These are phyloP conservation scores for Pisolithus microcarpus DNA, from an alignment of 768 basidiomycete genomes.

Conservation along the genomic window DNA sequence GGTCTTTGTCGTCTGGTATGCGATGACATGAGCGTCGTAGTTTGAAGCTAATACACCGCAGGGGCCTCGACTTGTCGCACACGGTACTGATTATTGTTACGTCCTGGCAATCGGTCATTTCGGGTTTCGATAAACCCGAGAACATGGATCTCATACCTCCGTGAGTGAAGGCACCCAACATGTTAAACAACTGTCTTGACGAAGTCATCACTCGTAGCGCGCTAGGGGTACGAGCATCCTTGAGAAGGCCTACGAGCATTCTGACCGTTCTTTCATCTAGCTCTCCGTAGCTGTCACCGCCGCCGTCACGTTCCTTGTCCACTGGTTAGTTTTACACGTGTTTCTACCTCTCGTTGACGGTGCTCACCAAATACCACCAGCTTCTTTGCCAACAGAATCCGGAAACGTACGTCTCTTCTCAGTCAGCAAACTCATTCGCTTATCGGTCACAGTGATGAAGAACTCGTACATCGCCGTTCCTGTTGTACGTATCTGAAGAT, in stretches of 20 bases:
- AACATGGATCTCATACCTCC: conserved; percentile 23
- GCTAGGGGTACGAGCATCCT: conserved; percentile 18
- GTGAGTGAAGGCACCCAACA: conserved; percentile 10
- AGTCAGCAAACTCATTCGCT: background rate
- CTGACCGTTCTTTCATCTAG: conserved; percentile 4
- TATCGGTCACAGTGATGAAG: conserved; percentile 21
- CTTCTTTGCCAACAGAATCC: conserved; percentile 29
- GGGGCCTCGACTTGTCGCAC: conserved; percentile 23
- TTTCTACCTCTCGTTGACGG: background rate
- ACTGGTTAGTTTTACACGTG: conserved; percentile 16
- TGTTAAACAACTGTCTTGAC: too few species aligned
- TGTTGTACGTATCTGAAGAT: conserved; percentile 12
- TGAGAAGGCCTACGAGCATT: background rate
- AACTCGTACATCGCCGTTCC: conserved; percentile 26
- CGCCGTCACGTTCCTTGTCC: conserved; percentile 25
- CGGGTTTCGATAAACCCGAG: conserved; percentile 17
- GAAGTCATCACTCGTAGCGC: conserved; percentile 9
- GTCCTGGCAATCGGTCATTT: conserved; percentile 23
- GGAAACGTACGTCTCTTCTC: conserved; percentile 19
- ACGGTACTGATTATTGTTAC: conserved; percentile 21
- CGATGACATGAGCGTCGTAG: background rate
- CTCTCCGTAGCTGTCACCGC: conserved; percentile 28
- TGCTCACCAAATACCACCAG: background rate
- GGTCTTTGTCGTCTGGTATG: conserved; percentile 23
- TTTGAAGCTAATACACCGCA: background rate